phyloP scores from a whole-genome alignment of 192 early-diverging fungal genomes.

The Globomyces pollinis-pini region DNA sequence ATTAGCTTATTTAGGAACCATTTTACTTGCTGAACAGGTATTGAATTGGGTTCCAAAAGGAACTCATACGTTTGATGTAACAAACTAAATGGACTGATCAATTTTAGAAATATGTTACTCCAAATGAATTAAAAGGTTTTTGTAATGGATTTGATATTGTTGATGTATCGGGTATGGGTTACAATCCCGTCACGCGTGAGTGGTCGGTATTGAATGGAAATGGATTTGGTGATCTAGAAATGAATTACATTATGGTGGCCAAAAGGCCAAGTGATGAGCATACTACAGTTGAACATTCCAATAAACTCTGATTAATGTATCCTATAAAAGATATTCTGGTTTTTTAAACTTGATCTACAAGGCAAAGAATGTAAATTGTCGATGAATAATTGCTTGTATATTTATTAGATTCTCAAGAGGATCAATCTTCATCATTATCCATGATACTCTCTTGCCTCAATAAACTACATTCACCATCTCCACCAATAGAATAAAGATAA shows the following conservation, averaged over 20 bases:
- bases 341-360: too few species aligned
- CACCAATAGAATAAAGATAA: conserved; percentile 82
- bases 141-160: not conserved
- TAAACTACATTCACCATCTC: conserved; percentile 81
- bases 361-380: too few species aligned
- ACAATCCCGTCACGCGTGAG: conserved; percentile 16
- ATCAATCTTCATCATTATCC: too few species aligned
- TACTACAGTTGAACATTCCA: too few species aligned
- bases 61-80: conserved; percentile 79
- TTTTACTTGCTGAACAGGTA: conserved; percentile 74
- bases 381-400: too few species aligned
- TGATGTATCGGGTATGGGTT: conserved; percentile 29
- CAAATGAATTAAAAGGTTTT: conserved; percentile 50
- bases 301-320: not conserved
- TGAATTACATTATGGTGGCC: not conserved
- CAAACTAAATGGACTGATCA: too few species aligned
- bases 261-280: not conserved
- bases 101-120: conserved; percentile 83
- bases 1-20: conserved; percentile 65
- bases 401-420: too few species aligned
- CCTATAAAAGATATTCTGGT: too few species aligned
- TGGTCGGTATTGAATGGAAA: too few species aligned
- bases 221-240: not conserved
- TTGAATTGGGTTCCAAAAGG: conserved; percentile 69
- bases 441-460: conserved; percentile 61